phyloP scores from a whole-genome alignment of 176 grass and related monocot genomes.

The Zoysia japonica region DNA sequence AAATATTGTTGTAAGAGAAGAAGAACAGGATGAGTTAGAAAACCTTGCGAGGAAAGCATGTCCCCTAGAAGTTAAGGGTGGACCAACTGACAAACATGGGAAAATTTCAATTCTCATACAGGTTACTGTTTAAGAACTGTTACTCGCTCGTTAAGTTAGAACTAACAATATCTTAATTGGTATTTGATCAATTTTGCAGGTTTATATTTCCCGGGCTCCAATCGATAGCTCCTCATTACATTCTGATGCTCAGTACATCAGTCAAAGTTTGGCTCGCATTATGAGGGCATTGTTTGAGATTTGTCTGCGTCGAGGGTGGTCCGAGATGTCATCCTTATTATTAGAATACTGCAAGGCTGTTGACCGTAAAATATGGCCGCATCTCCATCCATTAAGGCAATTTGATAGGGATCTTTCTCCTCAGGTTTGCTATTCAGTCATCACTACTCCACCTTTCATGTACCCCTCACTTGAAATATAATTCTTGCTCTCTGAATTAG shows the following conservation, averaged over 20 bases:
- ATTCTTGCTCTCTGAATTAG: conserved; percentile 50
- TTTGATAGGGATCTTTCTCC: conserved; percentile 78
- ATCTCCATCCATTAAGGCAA: conserved; percentile 90
- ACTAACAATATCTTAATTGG: conserved; percentile 25
- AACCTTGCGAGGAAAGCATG: conserved; percentile 63
- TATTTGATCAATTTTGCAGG: conserved; percentile 52
- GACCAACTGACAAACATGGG: conserved; percentile 82
- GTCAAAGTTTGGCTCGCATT: conserved; percentile 89
- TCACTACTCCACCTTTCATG: neutral
- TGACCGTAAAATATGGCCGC: conserved; percentile 89
- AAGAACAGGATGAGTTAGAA: conserved; percentile 98
- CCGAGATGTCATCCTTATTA: conserved; percentile 82
- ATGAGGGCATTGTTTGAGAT: conserved; percentile 98
- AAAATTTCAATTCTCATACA: conserved; percentile 99
- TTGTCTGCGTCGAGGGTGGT: conserved; percentile 88
- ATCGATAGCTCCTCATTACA: conserved; percentile 94
- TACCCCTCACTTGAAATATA: conserved; percentile 25
- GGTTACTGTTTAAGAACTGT: conserved; percentile 46
- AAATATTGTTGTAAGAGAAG: conserved; percentile 93
- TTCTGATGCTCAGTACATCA: conserved; percentile 97
- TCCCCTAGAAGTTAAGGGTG: conserved; percentile 92
- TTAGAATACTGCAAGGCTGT: conserved; percentile 93
- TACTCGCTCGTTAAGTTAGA: conserved; percentile 20
- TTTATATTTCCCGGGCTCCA: conserved; percentile 84
- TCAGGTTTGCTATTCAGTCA: conserved; percentile 53